A percentile compares a stretch with the other conserved stretches of the same genome.
These are phyloP conservation scores for Stephania cephalantha DNA, from an alignment of 164 flowering plant genomes.

Conservation along the genomic window DNA sequence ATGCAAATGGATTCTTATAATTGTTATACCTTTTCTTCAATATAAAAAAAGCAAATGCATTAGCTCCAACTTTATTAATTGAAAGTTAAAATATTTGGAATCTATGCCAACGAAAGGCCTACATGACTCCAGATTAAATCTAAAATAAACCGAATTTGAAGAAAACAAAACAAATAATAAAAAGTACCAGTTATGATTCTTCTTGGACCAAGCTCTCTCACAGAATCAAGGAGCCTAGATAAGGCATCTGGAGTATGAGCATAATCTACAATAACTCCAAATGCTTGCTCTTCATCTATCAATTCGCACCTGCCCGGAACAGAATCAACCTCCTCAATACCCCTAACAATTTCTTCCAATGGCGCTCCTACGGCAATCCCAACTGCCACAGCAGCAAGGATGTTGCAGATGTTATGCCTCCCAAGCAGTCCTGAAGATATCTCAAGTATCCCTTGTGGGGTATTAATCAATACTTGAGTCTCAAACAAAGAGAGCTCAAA, in stretches of 20 bases:
- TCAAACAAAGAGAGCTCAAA: conserved; percentile 85
- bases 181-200: conserved; percentile 83
- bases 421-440: conserved; percentile 97
- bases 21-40: neutral
- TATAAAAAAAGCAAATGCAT: too few relatives aligned
- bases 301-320: conserved; percentile 95
- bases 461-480: conserved; percentile 88
- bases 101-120: neutral
- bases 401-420: conserved; percentile 79
- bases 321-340: conserved; percentile 91
- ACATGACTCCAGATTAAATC: neutral
- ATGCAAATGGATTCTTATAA: neutral
- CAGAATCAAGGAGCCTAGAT: conserved; percentile 80
- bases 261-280: conserved; percentile 83
- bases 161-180: conserved; percentile 2
- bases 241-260: conserved; percentile 86
- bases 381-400: conserved; percentile 87
- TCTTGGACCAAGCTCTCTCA: conserved; percentile 73
- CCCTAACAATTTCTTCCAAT: conserved; percentile 91
- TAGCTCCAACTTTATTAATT: too few relatives aligned
- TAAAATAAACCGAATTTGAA: neutral
- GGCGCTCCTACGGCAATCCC: conserved; percentile 97
- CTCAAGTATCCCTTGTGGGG: conserved; percentile 88
- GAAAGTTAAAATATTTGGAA: neutral
- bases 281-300: conserved; percentile 95